These are phyloP conservation scores for Lipomyces yamadae DNA, from an alignment of 805 yeast genomes.

Conservation along the genomic window DNA sequence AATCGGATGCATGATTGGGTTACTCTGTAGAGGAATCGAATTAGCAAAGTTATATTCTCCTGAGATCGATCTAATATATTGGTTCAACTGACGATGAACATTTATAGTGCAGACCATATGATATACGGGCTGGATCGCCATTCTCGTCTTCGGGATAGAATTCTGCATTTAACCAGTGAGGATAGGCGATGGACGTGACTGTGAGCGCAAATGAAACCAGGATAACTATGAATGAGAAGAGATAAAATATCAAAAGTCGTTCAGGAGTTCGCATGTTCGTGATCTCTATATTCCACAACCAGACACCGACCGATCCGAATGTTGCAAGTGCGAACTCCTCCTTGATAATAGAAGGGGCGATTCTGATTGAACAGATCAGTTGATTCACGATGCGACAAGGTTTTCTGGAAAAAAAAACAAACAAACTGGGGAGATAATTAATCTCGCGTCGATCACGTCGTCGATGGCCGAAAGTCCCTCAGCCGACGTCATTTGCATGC, in stretches of 20 bases:
- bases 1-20: conserved; percentile 26
- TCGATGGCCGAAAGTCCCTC: too few relatives aligned
- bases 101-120: conserved; percentile 32
- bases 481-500: not conserved
- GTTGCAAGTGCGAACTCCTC: not conserved
- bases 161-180: conserved; percentile 30
- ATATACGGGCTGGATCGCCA: conserved; percentile 17
- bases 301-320: not conserved
- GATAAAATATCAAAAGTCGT: conserved; percentile 25
- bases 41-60: not conserved
- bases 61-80: not conserved
- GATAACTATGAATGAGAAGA: conserved; percentile 18
- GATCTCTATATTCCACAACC: not conserved
- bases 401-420: not conserved
- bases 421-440: not conserved
- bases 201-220: conserved; percentile 23
- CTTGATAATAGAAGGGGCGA: not conserved
- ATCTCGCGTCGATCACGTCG: not conserved
- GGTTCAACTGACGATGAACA: conserved; percentile 29
- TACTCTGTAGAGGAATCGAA: conserved; percentile 8
- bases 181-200: conserved; percentile 24
- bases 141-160: conserved; percentile 23
- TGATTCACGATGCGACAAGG: not conserved
- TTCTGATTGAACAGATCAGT: not conserved
- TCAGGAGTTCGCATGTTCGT: conserved; percentile 22